Evolutionary conservation across 805 yeast genomes (phyloP), one percentile per base, ranked within the genome.

Genomic region (Zygosaccharomyces pseudorouxii): DNA sequence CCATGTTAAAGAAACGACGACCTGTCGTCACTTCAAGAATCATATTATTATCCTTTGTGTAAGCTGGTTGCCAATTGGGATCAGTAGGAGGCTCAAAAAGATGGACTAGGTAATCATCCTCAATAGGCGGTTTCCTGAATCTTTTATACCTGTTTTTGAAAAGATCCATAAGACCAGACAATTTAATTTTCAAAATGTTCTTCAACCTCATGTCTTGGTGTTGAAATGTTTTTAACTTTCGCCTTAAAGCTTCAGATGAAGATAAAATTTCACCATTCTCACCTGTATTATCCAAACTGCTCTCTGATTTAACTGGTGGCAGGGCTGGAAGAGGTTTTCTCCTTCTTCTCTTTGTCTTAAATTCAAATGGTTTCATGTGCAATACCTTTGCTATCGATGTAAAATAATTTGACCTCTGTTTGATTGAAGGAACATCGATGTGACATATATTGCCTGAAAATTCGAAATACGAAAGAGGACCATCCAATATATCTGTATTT

Each of bases 91-190:
- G 81, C 51, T 87, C 95, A 69, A 92, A 92, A 40, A 93, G 69
- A 65, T 89, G 95, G 20, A 80, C 72, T 42, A 92, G 71, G 11
- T 76, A 72, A 14, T 76, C 71, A 53, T 89, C 97, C 49, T 92
- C 98, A 48, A 93, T 80, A 0, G 86, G 75, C 0, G 99, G 98
- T 60, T 90, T 93, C 59, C 83, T 84, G 72, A 93, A 93, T 48
- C 96, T 73, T 60, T 89, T 89, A 64, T 92, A 93, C 42, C 97
- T 75, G 49, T 73, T 81, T 63, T 90, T 89, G 72, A 92, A 86
- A 19, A 87, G 69, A 54, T 93, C 98, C 93, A 93, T 86, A 36
- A 93, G 70, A 0, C 87, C 90, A 5, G 95, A 83, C 27, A 93
- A 73, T 65, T 86, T 89, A 50, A 93, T 81, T 66, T 92, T 93